These are phyloP conservation scores for Penicillium tannophilum DNA, from an alignment of 495 filamentous ascomycete species.

Conservation along the genomic window DNA sequence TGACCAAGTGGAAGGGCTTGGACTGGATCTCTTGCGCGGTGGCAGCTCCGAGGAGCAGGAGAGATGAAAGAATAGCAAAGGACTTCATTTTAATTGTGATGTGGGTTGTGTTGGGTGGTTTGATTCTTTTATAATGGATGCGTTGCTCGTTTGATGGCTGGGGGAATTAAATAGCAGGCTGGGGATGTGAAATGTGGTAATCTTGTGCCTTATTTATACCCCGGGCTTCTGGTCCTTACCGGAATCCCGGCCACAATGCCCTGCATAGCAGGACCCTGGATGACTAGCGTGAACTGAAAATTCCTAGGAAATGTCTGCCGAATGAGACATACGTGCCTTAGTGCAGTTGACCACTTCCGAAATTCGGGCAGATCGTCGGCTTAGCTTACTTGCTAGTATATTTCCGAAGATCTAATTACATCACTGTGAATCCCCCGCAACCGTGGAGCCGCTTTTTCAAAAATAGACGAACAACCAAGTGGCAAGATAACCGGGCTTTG, in stretches of 20 bases:
- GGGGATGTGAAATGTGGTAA: not conserved
- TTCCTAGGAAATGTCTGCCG: not conserved
- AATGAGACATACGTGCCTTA: slow-evolving; percentile 15
- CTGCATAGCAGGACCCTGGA: slow-evolving; percentile 1
- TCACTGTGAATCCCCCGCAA: not conserved
- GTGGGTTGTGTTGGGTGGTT: not conserved
- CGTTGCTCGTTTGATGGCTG: not conserved
- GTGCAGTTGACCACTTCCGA: slow-evolving; percentile 12
- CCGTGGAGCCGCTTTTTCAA: not conserved
- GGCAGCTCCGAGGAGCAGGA: slow-evolving; percentile 14
- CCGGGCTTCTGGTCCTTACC: not conserved
- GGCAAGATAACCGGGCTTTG: not conserved
- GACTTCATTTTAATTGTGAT: slow-evolving; percentile 14
- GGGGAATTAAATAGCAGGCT: not conserved
- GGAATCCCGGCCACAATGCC: not conserved
- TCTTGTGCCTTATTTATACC: not conserved
- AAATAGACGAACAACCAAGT: not conserved
- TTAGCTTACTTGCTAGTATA: slow-evolving; percentile 7
- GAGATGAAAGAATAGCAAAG: slow-evolving; percentile 11
- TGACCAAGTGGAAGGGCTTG: slow-evolving; percentile 31
- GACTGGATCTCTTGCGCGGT: slow-evolving; percentile 23
- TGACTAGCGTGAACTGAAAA: slow-evolving; percentile 1
- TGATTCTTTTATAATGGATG: not conserved
- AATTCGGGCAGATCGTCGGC: slow-evolving; percentile 17
- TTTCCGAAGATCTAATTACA: slow-evolving; percentile 8